Conservation (phyloP, 2,329 filamentous ascomycete species). For the Anthostomella pinea region DNA sequence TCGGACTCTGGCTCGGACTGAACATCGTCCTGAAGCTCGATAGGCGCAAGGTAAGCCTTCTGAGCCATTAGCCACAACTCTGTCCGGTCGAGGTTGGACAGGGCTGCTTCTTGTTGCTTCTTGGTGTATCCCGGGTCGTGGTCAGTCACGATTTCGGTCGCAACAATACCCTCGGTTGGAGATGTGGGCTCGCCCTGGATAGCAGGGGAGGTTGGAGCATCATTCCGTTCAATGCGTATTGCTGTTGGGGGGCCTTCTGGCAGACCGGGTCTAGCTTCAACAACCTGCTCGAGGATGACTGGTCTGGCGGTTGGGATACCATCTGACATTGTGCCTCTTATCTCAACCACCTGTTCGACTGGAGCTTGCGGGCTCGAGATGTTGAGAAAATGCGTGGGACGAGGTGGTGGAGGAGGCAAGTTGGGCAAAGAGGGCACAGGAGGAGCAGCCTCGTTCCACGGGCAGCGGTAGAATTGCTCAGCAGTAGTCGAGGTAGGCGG, state of each 20-base stretch:
- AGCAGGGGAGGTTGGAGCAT: conserved; percentile 30
- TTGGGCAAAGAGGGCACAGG: conserved; percentile 30
- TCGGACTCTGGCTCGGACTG: conserved; percentile 34
- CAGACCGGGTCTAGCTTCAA: conserved; percentile 32
- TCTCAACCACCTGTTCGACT: conserved; percentile 67
- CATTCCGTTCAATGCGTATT: conserved; percentile 26
- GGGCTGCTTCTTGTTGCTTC: conserved; percentile 67
- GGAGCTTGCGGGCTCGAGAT: conserved; percentile 43
- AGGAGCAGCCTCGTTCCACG: conserved; percentile 58
- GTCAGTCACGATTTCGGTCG: conserved; percentile 64
- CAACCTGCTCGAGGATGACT: conserved; percentile 38
- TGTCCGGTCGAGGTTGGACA: conserved; percentile 79
- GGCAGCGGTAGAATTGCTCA: conserved; percentile 84
- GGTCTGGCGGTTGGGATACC: conserved; percentile 68
- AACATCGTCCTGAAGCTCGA: conserved; percentile 52
- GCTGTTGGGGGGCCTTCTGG: conserved; percentile 29
- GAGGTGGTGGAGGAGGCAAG: conserved; percentile 35
- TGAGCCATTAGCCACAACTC: conserved; percentile 84
- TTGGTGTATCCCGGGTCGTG: conserved; percentile 74
- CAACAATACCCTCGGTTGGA: conserved; percentile 52
- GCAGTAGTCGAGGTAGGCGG: conserved; percentile 87
- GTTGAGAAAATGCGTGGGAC: conserved; percentile 35
- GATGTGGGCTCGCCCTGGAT: conserved; percentile 36
- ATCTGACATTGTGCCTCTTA: conserved; percentile 51
- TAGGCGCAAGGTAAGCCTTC: conserved; percentile 68